These are phyloP conservation scores for Parastagonospora nodorum DNA, from an alignment of 2,329 filamentous ascomycete species.

Conservation along the genomic window DNA sequence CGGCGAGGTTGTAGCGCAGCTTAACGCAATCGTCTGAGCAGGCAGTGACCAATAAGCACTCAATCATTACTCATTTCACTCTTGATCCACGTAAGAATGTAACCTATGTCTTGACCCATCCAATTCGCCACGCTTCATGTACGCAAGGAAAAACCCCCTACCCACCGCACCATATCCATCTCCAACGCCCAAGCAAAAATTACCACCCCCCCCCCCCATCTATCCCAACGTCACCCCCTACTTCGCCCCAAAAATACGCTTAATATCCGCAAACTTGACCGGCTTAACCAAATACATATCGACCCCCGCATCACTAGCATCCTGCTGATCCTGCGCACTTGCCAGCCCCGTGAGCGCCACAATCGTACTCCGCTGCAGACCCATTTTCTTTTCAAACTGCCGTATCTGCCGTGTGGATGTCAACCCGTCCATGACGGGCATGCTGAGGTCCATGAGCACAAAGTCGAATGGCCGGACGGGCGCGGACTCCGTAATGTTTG, in stretches of 20 bases:
- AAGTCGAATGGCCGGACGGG: conserved; percentile 35
- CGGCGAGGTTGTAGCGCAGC: conserved; percentile 10
- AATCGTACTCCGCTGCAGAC: conserved; percentile 26
- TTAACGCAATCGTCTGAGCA: too few species aligned
- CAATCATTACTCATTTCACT: too few species aligned
- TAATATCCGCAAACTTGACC: conserved; percentile 43
- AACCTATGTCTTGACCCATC: too few species aligned
- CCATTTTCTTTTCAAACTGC: conserved; percentile 30
- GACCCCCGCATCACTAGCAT: conserved; percentile 41
- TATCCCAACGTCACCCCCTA: neutral
- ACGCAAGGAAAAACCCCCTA: too few species aligned
- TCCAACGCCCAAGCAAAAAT: too few species aligned
- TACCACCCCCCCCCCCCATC: neutral
- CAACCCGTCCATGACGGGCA: conserved; percentile 47
- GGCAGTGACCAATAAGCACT: too few species aligned
- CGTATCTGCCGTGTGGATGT: conserved; percentile 41
- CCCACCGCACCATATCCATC: too few species aligned
- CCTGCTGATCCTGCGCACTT: conserved; percentile 40
- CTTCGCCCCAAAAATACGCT: conserved; percentile 27
- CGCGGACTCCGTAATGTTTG: conserved; percentile 11
- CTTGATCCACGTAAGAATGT: too few species aligned
- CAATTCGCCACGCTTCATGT: too few species aligned
- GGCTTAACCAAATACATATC: conserved; percentile 48
- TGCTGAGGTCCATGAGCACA: conserved; percentile 42
- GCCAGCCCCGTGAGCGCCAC: conserved; percentile 48